These are phyloP conservation scores for Apiospora marii DNA, from an alignment of 2,329 filamentous ascomycete species.

Conservation along the genomic window DNA sequence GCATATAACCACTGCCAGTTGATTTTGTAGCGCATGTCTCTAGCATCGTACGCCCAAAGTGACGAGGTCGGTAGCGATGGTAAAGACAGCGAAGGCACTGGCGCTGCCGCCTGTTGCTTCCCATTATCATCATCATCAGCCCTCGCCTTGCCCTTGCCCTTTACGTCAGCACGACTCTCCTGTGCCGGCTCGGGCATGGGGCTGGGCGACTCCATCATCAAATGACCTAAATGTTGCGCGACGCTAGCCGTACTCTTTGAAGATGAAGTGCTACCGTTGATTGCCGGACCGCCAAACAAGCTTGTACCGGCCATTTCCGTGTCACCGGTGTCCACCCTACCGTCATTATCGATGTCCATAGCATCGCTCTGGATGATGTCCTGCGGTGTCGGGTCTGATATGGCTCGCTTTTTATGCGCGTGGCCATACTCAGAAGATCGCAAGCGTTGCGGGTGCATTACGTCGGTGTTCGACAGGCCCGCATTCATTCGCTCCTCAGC, in stretches of 20 bases:
- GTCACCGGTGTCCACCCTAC: constrained; percentile 34
- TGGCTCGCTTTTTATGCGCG: constrained; percentile 62
- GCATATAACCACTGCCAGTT: constrained; percentile 96
- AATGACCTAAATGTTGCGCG: constrained; percentile 40
- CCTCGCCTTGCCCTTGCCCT: constrained; percentile 48
- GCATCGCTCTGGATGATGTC: constrained; percentile 59
- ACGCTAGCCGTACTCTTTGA: constrained; percentile 38
- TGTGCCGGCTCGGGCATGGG: constrained; percentile 42
- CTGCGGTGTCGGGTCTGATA: constrained; percentile 47
- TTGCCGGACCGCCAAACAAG: constrained; percentile 37
- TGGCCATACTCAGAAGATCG: constrained; percentile 58
- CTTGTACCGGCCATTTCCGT: constrained; percentile 36
- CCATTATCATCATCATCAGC: constrained; percentile 28
- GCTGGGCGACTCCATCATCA: constrained; percentile 46
- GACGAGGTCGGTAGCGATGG: constrained; percentile 50
- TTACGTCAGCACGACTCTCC: constrained; percentile 32
- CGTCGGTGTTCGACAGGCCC: constrained; percentile 47
- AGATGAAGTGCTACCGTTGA: constrained; percentile 38
- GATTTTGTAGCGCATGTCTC: constrained; percentile 65
- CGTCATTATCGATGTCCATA: constrained; percentile 47
- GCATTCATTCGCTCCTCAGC: constrained; percentile 70
- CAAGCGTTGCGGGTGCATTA: constrained; percentile 51
- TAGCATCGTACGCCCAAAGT: constrained; percentile 60
- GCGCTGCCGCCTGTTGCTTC: constrained; percentile 23
- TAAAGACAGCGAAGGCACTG: constrained; percentile 23